Evolutionary conservation across 169 alveolate genomes (phyloP).

Genomic region (Plasmodium vivax): DNA sequence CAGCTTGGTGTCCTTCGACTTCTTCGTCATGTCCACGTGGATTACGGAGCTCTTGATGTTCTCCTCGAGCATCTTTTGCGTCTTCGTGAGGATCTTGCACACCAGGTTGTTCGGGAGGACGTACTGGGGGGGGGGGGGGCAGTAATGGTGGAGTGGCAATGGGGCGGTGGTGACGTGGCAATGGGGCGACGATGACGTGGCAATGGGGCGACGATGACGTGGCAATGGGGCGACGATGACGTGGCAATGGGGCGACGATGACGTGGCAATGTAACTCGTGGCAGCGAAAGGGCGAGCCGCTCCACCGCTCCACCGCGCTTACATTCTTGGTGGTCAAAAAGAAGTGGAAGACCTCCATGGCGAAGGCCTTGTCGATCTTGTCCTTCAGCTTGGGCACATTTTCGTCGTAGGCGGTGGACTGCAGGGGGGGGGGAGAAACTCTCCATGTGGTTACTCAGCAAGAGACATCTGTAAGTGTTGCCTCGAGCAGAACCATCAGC

Average conservation of each 20-base stretch:
- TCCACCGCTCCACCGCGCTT: not conserved
- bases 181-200: too few species aligned
- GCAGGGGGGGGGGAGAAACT: not conserved
- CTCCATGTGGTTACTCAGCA: not conserved
- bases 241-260: too few species aligned
- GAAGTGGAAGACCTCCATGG: conserved; percentile 40
- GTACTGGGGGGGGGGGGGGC: not conserved
- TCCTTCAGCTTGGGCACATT: conserved; percentile 50
- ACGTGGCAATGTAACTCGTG: not conserved
- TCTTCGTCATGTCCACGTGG: conserved; percentile 27
- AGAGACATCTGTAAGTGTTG: too few species aligned
- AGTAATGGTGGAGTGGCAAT: too few species aligned
- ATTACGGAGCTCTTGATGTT: conserved; percentile 52
- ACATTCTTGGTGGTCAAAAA: conserved; percentile 45
- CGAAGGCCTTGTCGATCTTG: conserved; percentile 41
- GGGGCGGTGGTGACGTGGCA: too few species aligned
- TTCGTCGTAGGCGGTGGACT: not conserved
- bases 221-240: not conserved
- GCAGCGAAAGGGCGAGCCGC: too few species aligned
- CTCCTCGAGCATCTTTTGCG: conserved; percentile 58
- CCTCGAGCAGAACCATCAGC: not conserved
- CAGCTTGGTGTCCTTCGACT: conserved; percentile 44
- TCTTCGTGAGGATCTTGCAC: conserved; percentile 4
- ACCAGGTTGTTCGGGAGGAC: conserved; percentile 32
- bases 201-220: too few species aligned